Percentiles rank a stretch among this genome's conserved stretches.
Evolutionary conservation across 164 flowering plant species (phyloP).

Genomic region (Sextonia rubra): DNA sequence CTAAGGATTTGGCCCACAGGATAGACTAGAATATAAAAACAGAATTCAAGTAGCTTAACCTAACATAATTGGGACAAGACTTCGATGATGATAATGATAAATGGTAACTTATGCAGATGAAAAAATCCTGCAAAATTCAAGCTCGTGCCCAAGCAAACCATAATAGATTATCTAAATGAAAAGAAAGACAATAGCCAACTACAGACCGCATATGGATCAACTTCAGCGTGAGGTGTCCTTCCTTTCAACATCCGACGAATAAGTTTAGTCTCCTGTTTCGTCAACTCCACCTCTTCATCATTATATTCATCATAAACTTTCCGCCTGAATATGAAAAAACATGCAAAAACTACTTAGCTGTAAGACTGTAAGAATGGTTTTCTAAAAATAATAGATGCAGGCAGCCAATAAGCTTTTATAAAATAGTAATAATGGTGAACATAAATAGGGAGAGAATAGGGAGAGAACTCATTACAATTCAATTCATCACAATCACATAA

Average conservation of each 20-base stretch:
- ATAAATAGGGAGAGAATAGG: no score
- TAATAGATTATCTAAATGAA: background rate
- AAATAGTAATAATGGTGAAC: no score
- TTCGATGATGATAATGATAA: background rate
- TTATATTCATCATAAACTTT: constrained; percentile 77
- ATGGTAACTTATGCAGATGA: background rate
- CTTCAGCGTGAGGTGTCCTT: constrained; percentile 88
- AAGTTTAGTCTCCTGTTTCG: constrained; percentile 55
- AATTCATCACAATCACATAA: no score
- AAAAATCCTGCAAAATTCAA: background rate
- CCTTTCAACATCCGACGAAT: constrained; percentile 57
- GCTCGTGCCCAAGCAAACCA: background rate
- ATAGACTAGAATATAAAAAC: no score
- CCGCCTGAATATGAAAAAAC: constrained; percentile 45
- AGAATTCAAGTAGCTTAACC: no score
- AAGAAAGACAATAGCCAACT: background rate
- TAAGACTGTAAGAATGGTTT: no score
- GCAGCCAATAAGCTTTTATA: no score
- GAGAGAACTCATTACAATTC: no score
- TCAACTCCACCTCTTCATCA: constrained; percentile 81
- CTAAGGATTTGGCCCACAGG: no score
- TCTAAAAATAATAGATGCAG: no score
- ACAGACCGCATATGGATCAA: constrained; percentile 50
- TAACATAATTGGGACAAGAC: background rate
- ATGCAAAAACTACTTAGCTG: background rate